Evolutionary conservation across 768 basidiomycete genomes (phyloP).

Genomic region (Leccinum subgranulosum): DNA sequence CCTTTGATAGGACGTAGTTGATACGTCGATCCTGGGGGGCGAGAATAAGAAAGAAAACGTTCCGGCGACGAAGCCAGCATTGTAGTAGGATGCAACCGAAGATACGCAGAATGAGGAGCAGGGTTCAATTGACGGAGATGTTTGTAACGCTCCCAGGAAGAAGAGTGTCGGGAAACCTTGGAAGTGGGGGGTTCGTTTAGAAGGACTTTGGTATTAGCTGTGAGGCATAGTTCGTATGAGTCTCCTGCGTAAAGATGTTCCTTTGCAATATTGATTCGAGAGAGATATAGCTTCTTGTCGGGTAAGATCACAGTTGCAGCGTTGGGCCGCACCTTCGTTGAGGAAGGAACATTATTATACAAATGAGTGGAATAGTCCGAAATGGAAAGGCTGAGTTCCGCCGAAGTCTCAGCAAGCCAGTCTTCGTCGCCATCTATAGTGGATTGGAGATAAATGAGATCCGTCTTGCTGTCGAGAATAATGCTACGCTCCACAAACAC

Average conservation of each 20-base stretch:
- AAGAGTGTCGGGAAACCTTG: conserved; percentile 15
- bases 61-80: conserved; percentile 89
- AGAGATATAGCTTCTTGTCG: conserved; percentile 57
- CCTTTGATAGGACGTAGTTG: conserved; percentile 96
- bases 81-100: conserved; percentile 73
- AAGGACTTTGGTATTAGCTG: conserved; percentile 63
- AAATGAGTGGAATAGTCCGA: conserved; percentile 12
- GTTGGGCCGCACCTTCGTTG: conserved; percentile 23
- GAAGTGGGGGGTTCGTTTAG: conserved; percentile 35
- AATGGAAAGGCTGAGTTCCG: conserved; percentile 13
- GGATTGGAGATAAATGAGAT: conserved; percentile 60
- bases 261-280: conserved; percentile 66
- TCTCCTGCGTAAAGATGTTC: conserved; percentile 78
- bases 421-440: conserved; percentile 50
- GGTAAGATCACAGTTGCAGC: conserved; percentile 47
- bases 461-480: conserved; percentile 55
- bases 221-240: conserved; percentile 92
- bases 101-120: conserved; percentile 82
- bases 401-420: conserved; percentile 55
- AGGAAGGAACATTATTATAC: conserved; percentile 18
- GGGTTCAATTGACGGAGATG: conserved; percentile 73
- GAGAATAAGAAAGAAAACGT: conserved; percentile 80
- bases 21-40: conserved; percentile 59
- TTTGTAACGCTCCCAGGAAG: conserved; percentile 75
- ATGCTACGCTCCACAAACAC: conserved; percentile 78